Conservation (phyloP, 2,329 filamentous ascomycete genomes). For the Aspergillus puulaauensis region DNA sequence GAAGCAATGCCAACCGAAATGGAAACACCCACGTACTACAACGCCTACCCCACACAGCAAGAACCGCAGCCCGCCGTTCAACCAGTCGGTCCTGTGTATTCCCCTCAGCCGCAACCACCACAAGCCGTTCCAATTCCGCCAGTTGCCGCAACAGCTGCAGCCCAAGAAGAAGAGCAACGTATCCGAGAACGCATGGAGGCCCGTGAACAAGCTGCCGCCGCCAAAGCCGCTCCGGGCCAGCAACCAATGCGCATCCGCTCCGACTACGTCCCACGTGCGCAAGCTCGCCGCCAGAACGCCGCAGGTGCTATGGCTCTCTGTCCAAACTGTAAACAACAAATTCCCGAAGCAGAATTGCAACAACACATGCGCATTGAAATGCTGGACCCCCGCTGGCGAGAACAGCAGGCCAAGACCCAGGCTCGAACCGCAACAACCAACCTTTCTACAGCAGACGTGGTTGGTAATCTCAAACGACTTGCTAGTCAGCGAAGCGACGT, state of each 20-base stretch:
- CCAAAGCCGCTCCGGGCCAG: slow-evolving; percentile 59
- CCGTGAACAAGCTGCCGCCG: slow-evolving; percentile 67
- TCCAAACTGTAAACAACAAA: slow-evolving; percentile 89
- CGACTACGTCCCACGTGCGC: slow-evolving; percentile 86
- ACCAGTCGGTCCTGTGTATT: slow-evolving; percentile 29
- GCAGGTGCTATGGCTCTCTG: slow-evolving; percentile 69
- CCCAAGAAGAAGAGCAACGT: slow-evolving; percentile 60
- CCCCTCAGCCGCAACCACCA: slow-evolving; percentile 28
- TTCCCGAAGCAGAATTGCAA: slow-evolving; percentile 82
- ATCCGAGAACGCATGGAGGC: slow-evolving; percentile 59
- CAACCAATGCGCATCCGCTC: slow-evolving; percentile 83
- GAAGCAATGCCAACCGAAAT: slow-evolving; percentile 88
- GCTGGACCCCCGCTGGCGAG: slow-evolving; percentile 91
- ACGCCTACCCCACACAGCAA: slow-evolving; percentile 44
- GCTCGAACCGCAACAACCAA: slow-evolving; percentile 83
- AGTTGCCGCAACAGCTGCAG: slow-evolving; percentile 19
- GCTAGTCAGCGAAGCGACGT: slow-evolving; percentile 85
- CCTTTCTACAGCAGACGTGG: slow-evolving; percentile 80
- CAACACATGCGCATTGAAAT: slow-evolving; percentile 95
- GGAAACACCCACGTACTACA: slow-evolving; percentile 54
- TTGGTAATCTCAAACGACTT: slow-evolving; percentile 92
- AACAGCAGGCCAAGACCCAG: slow-evolving; percentile 87
- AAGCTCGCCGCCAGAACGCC: slow-evolving; percentile 67
- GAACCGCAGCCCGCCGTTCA: slow-evolving; percentile 39
- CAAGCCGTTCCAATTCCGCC: slow-evolving; percentile 32